Percentiles rank a stretch among this genome's conserved stretches.
Conservation (phyloP, 2,329 filamentous ascomycete species). For the Ceratocystis cubensis region DNA sequence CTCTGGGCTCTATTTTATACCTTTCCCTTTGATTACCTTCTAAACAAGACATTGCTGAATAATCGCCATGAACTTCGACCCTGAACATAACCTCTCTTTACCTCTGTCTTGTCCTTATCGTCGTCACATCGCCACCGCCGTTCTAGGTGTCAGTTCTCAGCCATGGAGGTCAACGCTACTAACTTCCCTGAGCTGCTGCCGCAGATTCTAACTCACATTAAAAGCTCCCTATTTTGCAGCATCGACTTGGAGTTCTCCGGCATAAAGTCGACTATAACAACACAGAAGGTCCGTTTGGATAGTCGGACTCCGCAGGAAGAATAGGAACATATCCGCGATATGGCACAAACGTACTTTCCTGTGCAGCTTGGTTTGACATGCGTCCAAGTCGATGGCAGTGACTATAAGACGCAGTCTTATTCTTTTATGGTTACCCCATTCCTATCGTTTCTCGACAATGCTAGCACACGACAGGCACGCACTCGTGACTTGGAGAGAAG, state of each 20-base stretch:
- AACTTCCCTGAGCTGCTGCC: constrained; percentile 26
- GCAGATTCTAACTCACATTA: constrained; percentile 26
- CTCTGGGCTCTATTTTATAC: too few relatives aligned
- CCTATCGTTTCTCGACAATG: constrained; percentile 11
- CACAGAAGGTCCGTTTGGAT: not conserved
- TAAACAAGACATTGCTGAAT: too few relatives aligned
- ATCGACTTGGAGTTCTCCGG: constrained; percentile 33
- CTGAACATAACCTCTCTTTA: too few relatives aligned
- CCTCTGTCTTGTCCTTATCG: not conserved
- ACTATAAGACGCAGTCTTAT: constrained; percentile 26
- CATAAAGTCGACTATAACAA: constrained; percentile 22
- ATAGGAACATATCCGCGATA: constrained; percentile 26
- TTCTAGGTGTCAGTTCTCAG: not conserved
- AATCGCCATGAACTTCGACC: too few relatives aligned
- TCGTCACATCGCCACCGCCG: not conserved
- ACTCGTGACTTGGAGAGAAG: not conserved
- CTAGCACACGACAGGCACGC: not conserved
- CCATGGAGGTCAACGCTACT: constrained; percentile 23
- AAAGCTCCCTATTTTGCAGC: constrained; percentile 27
- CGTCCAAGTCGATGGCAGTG: constrained; percentile 19
- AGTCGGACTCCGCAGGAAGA: constrained; percentile 19
- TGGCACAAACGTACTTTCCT: constrained; percentile 27
- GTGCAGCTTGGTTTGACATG: constrained; percentile 31
- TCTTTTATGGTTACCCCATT: constrained; percentile 28
- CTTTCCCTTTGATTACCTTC: too few relatives aligned